Evolutionary conservation across 176 grass and related monocot species (phyloP).

Genomic region (barley (Hordeum vulgare)): MorexV3_pseudomolecules_assembly NC_058520.1:67799626-67800125

Average conservation of each 20-base stretch:
- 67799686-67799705: constrained; percentile 22
- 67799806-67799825: neutral
- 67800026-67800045: neutral
- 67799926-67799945: constrained; percentile 44
- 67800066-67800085: too few species aligned
- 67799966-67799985: neutral
- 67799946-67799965: neutral
- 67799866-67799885: neutral
- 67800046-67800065: too few species aligned
- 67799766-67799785: neutral
- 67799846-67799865: constrained; percentile 24
- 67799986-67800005: neutral
- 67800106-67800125: too few species aligned
- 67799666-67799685: constrained; percentile 64
- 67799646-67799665: constrained; percentile 48
- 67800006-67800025: neutral
- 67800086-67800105: too few species aligned
- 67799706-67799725: constrained; percentile 55
- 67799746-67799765: constrained; percentile 27
- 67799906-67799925: constrained; percentile 61
- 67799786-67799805: neutral
- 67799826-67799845: constrained; percentile 24
- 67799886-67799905: constrained; percentile 33
- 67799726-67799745: constrained; percentile 40
- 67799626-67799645: too few species aligned